Base-by-base conservation (phyloP, 202 grass and related monocot genomes). In the Dendrocalamus latiflorus region DNA sequence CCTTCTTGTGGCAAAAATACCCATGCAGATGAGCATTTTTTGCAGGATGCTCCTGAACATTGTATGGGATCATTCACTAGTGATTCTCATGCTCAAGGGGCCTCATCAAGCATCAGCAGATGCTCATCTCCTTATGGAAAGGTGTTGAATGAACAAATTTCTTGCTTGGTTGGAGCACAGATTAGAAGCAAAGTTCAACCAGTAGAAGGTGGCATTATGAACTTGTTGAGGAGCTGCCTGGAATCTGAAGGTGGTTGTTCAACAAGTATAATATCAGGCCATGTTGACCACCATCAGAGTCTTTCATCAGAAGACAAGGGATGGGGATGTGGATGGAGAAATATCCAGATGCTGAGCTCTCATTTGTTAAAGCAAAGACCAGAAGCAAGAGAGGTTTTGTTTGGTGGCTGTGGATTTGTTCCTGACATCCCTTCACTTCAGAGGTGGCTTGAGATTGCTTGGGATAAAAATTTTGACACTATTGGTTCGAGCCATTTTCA, bases 261-360 rank as follows among this genome's bases (percentile, higher is more conserved):
- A 24, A 91, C 81, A 69, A 90, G 80, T 89, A 90, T 95, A 60
- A 72, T 95, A 87, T 91, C 90, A 10, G 80, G 89, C 20, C 57
- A 87, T 70, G 28, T 95, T 15, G 92, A 98, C 74, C 95, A 98
- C 74, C 85, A 94, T 28, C 90, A 98, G 89, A 98, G 82, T 15
- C 82, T 88, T 78, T 41, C 79, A 44, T 84, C 90, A 53, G 93
- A 96, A 77, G 95, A 98, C 76, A 64, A 76, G 86, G 95, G 95
- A 26, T 95, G 95, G 95, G 95, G 92, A 17, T 98, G 95, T 81
- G 95, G 95, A 53, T 98, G 90, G 92, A 93, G 95, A 83, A 98
- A 98, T 67, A 93, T 98, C 76, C 95, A 98, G 85, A 98, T 95
- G 84, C 45, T 95, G 49, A 89, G 89, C 81, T 95, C 95, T 85